Percentiles rank a stretch among this genome's conserved stretches.
phyloP scores from a whole-genome alignment of 2,329 filamentous ascomycete genomes.

The Fusarium redolens region DNA sequence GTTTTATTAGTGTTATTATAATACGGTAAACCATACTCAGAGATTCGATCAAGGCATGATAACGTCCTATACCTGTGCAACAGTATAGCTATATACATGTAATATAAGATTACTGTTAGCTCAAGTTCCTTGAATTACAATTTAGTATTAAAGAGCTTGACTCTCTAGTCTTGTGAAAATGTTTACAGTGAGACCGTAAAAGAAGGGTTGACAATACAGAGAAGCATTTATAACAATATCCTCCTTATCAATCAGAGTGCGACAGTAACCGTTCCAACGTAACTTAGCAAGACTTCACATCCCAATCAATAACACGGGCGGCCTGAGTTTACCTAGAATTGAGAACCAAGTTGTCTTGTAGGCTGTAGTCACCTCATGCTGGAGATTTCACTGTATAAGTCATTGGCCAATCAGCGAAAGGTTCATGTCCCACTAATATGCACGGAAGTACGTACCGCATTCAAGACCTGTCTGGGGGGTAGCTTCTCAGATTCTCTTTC shows the following conservation, averaged over 20 bases:
- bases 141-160: background rate
- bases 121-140: background rate
- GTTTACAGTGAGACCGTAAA: no score
- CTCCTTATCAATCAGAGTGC: no score
- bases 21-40: no score
- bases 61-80: background rate
- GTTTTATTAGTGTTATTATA: no score
- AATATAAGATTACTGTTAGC: background rate
- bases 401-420: slow-evolving; percentile 12
- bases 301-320: no score
- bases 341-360: background rate
- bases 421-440: background rate
- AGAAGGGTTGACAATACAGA: no score
- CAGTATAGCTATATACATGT: background rate
- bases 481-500: slow-evolving; percentile 36
- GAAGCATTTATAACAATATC: no score
- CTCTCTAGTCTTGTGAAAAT: background rate
- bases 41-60: no score
- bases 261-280: no score
- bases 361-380: background rate
- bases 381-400: slow-evolving; percentile 5
- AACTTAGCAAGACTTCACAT: no score
- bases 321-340: background rate
- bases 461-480: background rate
- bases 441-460: slow-evolving; percentile 21